phyloP scores from a whole-genome alignment of 2,329 filamentous ascomycete genomes.

The Thielaviopsis punctulata region DNA sequence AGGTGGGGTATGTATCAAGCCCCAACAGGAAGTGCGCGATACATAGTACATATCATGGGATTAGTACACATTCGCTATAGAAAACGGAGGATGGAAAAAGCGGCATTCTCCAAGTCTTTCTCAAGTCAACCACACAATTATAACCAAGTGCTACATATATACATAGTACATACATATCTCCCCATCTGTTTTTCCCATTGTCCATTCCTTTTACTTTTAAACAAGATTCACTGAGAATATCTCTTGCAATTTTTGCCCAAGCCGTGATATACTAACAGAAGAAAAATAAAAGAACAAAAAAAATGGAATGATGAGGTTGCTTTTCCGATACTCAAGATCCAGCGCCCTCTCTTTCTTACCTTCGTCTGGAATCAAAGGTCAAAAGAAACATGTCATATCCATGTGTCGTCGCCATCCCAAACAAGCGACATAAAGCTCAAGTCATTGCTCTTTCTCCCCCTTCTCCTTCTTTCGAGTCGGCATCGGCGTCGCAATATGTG shows the following conservation, averaged over 20 bases:
- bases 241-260: not conserved
- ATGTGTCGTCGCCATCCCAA: not conserved
- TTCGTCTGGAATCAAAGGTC: not conserved
- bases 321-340: no score
- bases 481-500: not conserved
- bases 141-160: no score
- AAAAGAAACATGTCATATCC: not conserved
- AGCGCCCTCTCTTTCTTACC: not conserved
- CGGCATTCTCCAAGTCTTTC: no score
- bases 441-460: not conserved
- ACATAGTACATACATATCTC: not conserved
- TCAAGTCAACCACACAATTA: no score
- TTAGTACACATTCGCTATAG: no score
- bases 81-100: no score
- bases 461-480: not conserved
- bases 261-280: not conserved
- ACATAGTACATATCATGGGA: no score
- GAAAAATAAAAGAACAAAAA: not conserved
- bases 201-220: not conserved
- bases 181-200: not conserved
- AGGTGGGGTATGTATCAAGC: no score
- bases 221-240: not conserved
- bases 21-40: no score
- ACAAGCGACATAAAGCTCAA: not conserved
- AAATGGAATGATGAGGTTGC: no score